phyloP scores from a whole-genome alignment of 1,284 basidiomycete species.

The Grifola frondosa region DNA sequence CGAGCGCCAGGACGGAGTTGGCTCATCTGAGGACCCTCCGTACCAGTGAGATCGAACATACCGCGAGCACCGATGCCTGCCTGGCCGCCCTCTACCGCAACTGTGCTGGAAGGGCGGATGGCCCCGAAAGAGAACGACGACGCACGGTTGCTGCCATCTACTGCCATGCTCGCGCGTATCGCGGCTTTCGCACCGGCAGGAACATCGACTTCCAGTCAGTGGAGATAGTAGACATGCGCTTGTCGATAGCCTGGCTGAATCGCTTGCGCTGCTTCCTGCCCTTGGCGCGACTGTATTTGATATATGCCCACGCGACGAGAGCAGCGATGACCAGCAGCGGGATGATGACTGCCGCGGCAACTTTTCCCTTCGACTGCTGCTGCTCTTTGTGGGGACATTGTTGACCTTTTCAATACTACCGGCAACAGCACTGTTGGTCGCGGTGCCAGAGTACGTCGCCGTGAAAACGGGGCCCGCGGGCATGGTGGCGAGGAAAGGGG shows the following conservation, averaged over 20 bases:
- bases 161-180: constrained; percentile 68
- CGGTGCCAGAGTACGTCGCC: constrained; percentile 54
- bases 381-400: constrained; percentile 34
- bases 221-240: constrained; percentile 80
- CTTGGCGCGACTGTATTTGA: constrained; percentile 48
- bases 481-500: constrained; percentile 54
- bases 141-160: constrained; percentile 41
- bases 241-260: constrained; percentile 73
- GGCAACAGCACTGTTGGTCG: constrained; percentile 31
- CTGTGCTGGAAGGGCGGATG: constrained; percentile 51
- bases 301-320: constrained; percentile 50
- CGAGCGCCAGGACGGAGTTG: constrained; percentile 53
- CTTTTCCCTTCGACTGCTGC: constrained; percentile 58
- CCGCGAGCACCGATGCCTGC: constrained; percentile 43
- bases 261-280: constrained; percentile 61
- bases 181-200: constrained; percentile 69
- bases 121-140: constrained; percentile 58
- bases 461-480: constrained; percentile 76
- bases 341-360: constrained; percentile 79
- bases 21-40: constrained; percentile 41
- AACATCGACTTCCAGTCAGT: constrained; percentile 77
- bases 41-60: constrained; percentile 24
- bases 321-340: constrained; percentile 60
- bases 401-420: constrained; percentile 32
- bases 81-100: constrained; percentile 46